Percentiles rank a stretch among this genome's conserved stretches.
Evolutionary conservation across 2,329 filamentous ascomycete species (phyloP).

Genomic region (Dothistroma pini): DNA sequence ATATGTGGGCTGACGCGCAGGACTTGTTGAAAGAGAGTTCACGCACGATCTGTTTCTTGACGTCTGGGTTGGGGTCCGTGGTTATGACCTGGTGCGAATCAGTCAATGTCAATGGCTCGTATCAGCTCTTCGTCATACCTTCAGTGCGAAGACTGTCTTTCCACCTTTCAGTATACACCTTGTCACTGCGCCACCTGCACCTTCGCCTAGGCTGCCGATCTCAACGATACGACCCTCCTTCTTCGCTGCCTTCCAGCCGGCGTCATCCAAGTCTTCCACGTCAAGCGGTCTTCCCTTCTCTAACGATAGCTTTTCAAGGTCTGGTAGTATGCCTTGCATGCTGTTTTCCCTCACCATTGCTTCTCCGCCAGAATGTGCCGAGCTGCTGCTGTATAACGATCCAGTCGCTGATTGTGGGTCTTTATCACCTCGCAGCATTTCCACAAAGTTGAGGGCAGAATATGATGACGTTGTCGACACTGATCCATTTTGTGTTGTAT

Average conservation of each 20-base stretch:
- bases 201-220: constrained; percentile 85
- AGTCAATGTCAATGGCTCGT: background rate
- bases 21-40: constrained; percentile 98
- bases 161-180: constrained; percentile 83
- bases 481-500: constrained; percentile 68
- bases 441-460: constrained; percentile 77
- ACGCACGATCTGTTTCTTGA: constrained; percentile 96
- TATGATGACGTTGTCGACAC: constrained; percentile 85
- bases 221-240: constrained; percentile 84
- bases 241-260: constrained; percentile 91
- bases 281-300: constrained; percentile 82
- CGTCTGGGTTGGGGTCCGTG: constrained; percentile 93
- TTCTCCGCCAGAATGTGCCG: constrained; percentile 43
- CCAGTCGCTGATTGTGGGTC: constrained; percentile 87
- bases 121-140: constrained; percentile 58
- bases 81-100: constrained; percentile 75
- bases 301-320: constrained; percentile 74
- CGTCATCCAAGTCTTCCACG: constrained; percentile 91
- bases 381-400: constrained; percentile 58
- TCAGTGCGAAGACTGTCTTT: constrained; percentile 92
- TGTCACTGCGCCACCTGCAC: constrained; percentile 92
- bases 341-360: constrained; percentile 79
- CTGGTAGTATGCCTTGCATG: constrained; percentile 68
- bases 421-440: constrained; percentile 58
- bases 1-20: constrained; percentile 93